phyloP scores from a whole-genome alignment of 2,329 filamentous ascomycete genomes.

The Arthrinium phaeospermum region DNA sequence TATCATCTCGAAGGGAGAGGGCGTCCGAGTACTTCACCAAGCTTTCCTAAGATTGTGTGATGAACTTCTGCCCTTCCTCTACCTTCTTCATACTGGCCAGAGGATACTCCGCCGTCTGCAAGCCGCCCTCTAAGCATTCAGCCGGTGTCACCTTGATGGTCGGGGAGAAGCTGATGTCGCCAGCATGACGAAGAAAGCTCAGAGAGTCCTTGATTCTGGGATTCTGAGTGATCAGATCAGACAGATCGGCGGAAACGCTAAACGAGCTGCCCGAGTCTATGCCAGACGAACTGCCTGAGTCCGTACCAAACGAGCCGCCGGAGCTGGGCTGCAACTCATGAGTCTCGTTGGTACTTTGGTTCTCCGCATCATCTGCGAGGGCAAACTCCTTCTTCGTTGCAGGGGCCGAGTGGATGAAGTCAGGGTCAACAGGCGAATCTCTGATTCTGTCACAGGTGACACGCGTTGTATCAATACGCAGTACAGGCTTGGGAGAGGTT shows the following conservation, averaged over 20 bases:
- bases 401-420: slow-evolving; percentile 37
- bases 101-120: slow-evolving; percentile 27
- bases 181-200: neutral
- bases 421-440: slow-evolving; percentile 30
- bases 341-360: neutral
- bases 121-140: neutral
- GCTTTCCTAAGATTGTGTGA: slow-evolving; percentile 1
- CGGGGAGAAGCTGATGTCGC: neutral
- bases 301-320: neutral
- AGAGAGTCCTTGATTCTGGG: neutral
- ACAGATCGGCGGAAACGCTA: neutral
- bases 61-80: neutral
- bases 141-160: slow-evolving; percentile 2
- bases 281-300: too few species aligned
- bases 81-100: slow-evolving; percentile 16
- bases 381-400: slow-evolving; percentile 28
- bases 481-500: slow-evolving; percentile 27
- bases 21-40: neutral
- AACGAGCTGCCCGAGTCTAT: neutral
- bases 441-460: slow-evolving; percentile 23
- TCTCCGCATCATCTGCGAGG: neutral
- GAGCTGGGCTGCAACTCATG: neutral
- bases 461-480: slow-evolving; percentile 26
- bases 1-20: neutral
- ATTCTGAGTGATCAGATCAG: neutral